Conservation (phyloP, 208 protist genomes). For the Tritrichomonas foetus region DNA sequence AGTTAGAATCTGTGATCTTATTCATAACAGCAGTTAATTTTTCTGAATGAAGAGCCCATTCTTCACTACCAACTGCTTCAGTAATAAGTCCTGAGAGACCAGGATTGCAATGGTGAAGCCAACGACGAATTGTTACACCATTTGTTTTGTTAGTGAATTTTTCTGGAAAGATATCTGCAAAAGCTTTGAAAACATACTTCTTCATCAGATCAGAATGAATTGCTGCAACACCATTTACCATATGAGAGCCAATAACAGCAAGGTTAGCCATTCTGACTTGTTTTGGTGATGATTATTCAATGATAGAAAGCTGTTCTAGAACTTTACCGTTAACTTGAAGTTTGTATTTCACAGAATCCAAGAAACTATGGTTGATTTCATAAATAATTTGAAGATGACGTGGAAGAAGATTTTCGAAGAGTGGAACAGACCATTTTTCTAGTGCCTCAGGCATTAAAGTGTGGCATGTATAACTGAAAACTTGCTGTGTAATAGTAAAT, state of each 20-base stretch:
- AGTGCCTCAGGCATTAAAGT: slow-evolving; percentile 73
- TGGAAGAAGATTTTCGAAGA: slow-evolving; percentile 66
- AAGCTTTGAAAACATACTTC: slow-evolving; percentile 61
- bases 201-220: slow-evolving; percentile 67
- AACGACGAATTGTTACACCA: slow-evolving; percentile 72
- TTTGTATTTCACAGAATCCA: slow-evolving; percentile 56
- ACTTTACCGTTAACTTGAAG: neutral
- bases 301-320: slow-evolving; percentile 58
- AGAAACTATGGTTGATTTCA: slow-evolving; percentile 64
- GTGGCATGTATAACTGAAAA: slow-evolving; percentile 75
- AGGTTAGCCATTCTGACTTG: slow-evolving; percentile 66
- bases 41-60: neutral
- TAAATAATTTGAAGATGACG: slow-evolving; percentile 73
- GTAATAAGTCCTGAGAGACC: neutral
- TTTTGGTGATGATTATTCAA: slow-evolving; percentile 63
- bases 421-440: slow-evolving; percentile 68
- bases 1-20: neutral
- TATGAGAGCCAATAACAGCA: slow-evolving; percentile 66
- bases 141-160: slow-evolving; percentile 77
- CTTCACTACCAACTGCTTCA: neutral
- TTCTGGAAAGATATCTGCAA: slow-evolving; percentile 56
- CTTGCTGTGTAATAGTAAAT: slow-evolving; percentile 58
- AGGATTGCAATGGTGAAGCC: slow-evolving; percentile 64
- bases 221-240: slow-evolving; percentile 72
- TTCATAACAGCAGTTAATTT: neutral